Base-by-base conservation (phyloP, 2,329 filamentous ascomycete species). In the Alternaria conjuncta region DNA sequence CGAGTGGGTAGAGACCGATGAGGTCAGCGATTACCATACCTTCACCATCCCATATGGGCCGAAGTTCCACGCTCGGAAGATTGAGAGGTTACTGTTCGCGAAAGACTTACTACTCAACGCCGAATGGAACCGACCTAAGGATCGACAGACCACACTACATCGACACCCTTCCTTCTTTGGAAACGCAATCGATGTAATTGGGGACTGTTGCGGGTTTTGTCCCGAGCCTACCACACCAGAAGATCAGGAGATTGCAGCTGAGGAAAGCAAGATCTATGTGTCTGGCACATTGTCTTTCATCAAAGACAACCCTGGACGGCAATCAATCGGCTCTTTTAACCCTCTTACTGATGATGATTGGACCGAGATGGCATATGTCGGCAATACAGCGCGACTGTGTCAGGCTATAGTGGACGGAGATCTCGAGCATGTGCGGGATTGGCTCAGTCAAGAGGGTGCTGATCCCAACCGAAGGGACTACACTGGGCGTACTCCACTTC, bases 311-410 rank as follows among this genome's bases (percentile, higher is more conserved):
- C 92, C 93, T 2, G 93, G 93, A 18, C 86, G 93, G 59, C 93
- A 96, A 79, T 81, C 85, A 41, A 89, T 90, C 68, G 88, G 88
- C 25, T 88, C 85, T 45, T 96, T 96, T 81, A 91, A 96, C 71
- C 93, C 93, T 0, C 84, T 95, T 41, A 94, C 91, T 0, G 89
- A 93, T 45, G 86, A 92, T 55, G 92, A 96, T 74, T 96, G 93
- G 92, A 96, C 93, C 1, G 92, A 94, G 68, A 96, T 96, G 92
- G 92, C 93, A 0, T 97, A 96, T 69, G 86, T 96, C 36, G 92
- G 92, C 11, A 92, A 94, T 68, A 94, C 92, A 1, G 89, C 88
- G 41, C 84, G 87, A 15, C 84, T 97, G 2, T 96, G 92, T 72
- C 90, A 94, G 73, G 93, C 92, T 1, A 96, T 97, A 61, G 88